phyloP scores from a whole-genome alignment of 2,329 filamentous ascomycete species.

The Phialophora chinensis region DNA sequence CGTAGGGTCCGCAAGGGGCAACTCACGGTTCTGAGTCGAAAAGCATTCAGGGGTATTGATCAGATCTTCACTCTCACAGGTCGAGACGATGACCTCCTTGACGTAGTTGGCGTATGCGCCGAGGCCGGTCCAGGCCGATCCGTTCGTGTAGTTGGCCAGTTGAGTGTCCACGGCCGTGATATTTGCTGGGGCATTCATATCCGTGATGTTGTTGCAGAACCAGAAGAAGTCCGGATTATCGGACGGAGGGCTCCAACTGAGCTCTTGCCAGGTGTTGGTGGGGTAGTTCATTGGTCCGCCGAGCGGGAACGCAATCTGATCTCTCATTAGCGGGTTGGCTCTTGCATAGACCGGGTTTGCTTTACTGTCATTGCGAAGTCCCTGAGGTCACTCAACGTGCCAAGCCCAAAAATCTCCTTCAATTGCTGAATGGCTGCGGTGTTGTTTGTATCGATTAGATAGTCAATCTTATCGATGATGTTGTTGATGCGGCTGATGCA shows the following conservation, averaged over 20 bases:
- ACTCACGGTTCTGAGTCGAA: slow-evolving; percentile 48
- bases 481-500: slow-evolving; percentile 57
- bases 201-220: slow-evolving; percentile 60
- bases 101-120: slow-evolving; percentile 61
- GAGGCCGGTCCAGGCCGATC: slow-evolving; percentile 57
- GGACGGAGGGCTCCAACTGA: slow-evolving; percentile 56
- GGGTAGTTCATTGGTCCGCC: slow-evolving; percentile 58
- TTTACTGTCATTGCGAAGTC: slow-evolving; percentile 38
- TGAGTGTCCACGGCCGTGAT: slow-evolving; percentile 54
- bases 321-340: slow-evolving; percentile 14
- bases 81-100: slow-evolving; percentile 53
- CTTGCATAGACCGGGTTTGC: background rate
- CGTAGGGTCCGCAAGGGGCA: background rate
- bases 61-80: slow-evolving; percentile 51
- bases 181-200: slow-evolving; percentile 52
- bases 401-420: slow-evolving; percentile 57
- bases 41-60: slow-evolving; percentile 51
- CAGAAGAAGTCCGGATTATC: slow-evolving; percentile 57
- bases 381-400: slow-evolving; percentile 49
- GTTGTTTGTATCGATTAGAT: slow-evolving; percentile 52
- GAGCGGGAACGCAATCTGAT: slow-evolving; percentile 53
- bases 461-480: slow-evolving; percentile 59
- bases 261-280: slow-evolving; percentile 61
- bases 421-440: slow-evolving; percentile 52
- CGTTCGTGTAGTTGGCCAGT: slow-evolving; percentile 57